Evolutionary conservation across 805 yeast genomes (phyloP), one percentile per base, ranked within the genome.

Genomic region (baker's yeast (Saccharomyces cerevisiae)): DNA sequence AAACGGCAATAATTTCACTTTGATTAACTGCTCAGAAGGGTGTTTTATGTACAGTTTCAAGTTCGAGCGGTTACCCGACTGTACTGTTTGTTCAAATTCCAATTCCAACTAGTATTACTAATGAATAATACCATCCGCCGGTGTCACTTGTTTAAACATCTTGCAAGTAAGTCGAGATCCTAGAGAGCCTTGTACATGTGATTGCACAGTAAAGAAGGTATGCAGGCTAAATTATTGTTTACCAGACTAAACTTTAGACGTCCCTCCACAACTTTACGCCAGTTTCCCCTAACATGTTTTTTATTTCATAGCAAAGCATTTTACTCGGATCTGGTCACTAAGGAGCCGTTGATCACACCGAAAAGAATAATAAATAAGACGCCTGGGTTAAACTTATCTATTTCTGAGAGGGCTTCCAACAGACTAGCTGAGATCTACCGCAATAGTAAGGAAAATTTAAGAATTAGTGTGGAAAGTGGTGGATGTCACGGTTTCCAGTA

Each of bases 401-500:
- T 69, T 29, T 59, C 70, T 5, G 61, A 64, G 22, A 53, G 70
- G 22, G 73, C 73, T 3, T 60, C 63, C 3, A 57, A 53, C 1
- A 56, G 73, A 51, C 51, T 69, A 30, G 56, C 56, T 1, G 58
- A 61, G 28, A 69, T 69, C 4, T 61, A 61, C 47, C 54, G 57
- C 22, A 63, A 58, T 5, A 57, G 62, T 22, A 58, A 58, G 30
- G 71, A 67, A 48, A 89, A 89, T 0, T 73, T 92, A 21, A 75
- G 86, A 51, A 81, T 92, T 3, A 73, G 77, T 11, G 97, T 94
- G 9, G 97, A 90, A 62, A 84, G 92, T 62, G 97, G 97, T 6
- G 97, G 97, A 1, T 91, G 97, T 67, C 97, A 91, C 68, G 97
- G 97, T 29, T 91, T 89, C 71, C 98, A 94, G 70, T 94, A 94